Evolutionary conservation across 768 basidiomycete species (phyloP), one percentile per base, ranked within the genome.

Genomic region (Mycena metata): DNA sequence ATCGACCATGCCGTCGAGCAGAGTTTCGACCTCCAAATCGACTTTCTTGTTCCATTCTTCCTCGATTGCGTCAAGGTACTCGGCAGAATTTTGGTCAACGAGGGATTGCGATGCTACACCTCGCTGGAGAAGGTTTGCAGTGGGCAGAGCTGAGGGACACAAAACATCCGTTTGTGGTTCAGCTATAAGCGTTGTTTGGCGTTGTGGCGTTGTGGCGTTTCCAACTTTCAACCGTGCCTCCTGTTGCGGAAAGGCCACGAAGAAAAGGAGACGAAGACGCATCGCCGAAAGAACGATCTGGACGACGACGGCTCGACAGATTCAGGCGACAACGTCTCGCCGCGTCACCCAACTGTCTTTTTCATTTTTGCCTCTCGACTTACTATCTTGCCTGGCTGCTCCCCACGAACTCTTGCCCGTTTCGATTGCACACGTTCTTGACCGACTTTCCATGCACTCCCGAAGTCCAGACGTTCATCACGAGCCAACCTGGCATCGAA

Each of bases 31-130:
- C 76, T 98, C 95, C n/a, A 83, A 81, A 73, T 99, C 96, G 17
- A 99, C 88, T 74, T 90, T 90, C 76, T 93, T 92, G 82, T 98
- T 97, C 92, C 96, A 96, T 73, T 96, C 93, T 74, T 96, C 94
- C 76, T 97, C 94, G 58, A 95, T 88, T 2, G 82, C 76, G 69
- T 96, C 91, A 23, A 98, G 86, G 75, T 95, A 96, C 74, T 93
- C 91, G 41, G 87, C 85, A 5, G 92, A 94, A 75, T 87, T 88
- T 77, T 93, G 90, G 66, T 92, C 90, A 23, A 89, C 82, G n/a
- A 86, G 74, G 10, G 84, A 81, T 71, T 86, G 85, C 19, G 81
- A 78, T 19, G 75, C 75, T n/a, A 78, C 75, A 16, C 76, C 77
- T 7, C 86, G 84, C 51, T 85, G 86, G 4, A 84, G 80, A 46